phyloP scores from a whole-genome alignment of 148 eudicot species.

The Beta vulgaris region DNA sequence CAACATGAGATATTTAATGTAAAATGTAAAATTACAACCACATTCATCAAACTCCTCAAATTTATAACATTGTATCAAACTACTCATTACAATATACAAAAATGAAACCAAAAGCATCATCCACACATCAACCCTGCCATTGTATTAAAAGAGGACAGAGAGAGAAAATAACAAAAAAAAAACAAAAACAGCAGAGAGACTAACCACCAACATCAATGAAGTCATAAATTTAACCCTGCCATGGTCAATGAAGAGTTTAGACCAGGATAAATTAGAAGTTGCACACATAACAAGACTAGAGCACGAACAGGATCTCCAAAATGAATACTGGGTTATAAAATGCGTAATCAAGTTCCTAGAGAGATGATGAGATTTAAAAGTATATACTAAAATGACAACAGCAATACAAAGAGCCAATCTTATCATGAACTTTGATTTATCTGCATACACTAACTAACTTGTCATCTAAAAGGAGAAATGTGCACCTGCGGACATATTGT shows the following conservation, averaged over 20 bases:
- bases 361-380: not conserved
- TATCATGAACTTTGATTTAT: not conserved
- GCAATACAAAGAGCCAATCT: not conserved
- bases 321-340: not conserved
- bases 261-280: not conserved
- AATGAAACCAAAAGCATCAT: not conserved
- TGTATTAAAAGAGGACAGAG: not conserved
- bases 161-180: conserved; percentile 19
- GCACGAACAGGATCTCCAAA: too few relatives aligned
- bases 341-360: not conserved
- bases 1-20: too few relatives aligned
- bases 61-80: too few relatives aligned
- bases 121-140: not conserved
- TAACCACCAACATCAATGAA: conserved; percentile 33
- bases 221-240: conserved; percentile 30
- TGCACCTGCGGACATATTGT: conserved; percentile 74
- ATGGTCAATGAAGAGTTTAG: not conserved
- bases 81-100: not conserved
- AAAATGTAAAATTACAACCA: too few relatives aligned
- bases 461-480: not conserved
- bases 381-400: too few relatives aligned
- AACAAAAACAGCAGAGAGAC: conserved; percentile 9
- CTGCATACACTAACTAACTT: not conserved
- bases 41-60: too few relatives aligned
- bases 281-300: not conserved